Base-by-base conservation (phyloP, 1,284 basidiomycete species). In the Melampsora americana region DNA sequence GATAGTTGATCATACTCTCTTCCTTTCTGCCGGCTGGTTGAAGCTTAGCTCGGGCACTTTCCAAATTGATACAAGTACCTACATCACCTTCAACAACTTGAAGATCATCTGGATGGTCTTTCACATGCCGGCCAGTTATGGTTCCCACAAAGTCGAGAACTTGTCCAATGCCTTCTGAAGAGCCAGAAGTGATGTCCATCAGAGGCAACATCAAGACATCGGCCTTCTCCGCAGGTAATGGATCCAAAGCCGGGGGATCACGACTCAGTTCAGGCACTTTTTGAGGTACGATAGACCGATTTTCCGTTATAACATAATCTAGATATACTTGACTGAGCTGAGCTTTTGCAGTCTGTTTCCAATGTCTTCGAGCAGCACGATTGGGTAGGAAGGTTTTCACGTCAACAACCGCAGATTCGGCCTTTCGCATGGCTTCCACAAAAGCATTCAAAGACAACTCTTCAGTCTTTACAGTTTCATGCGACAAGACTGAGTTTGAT, bases 1-100 rank as follows among this genome's bases (percentile, higher is more conserved):
- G 46, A 28, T 44, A 26, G 32, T 71, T 71, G 32, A n/a, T 7
- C 9, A 71, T 20, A 30, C 42, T 48, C 46, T 23, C 62, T 42
- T 62, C 14, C n/a, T 11, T 9, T 48, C 48, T 44, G 6, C 59
- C 23, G 0, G 42, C 60, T 18, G 69, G 69, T 7, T 30, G 32
- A 20, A n/a, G 26, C 9, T 30, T 59, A 23, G 39, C 4, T 5
- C 59, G 1, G 20, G 44, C 28, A 50, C 42, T 50, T 12, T 20
- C 5, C 5, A 71, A 2, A n/a, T 30, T 62, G 1, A 48, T 48
- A 50, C 59, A 46, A 30, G 69, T 50, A 20, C 59, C 69, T 6
- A 71, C 35, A 28, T 64, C 69, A 1, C 69, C 69, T 20, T 61
- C 69, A 20, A 64, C 2, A 12, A 71, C 12, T 35, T 71, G 56